Evolutionary conservation across 2,329 filamentous ascomycete species (phyloP), one percentile per base, ranked within the genome.

Genomic region (Ceratocystis albifundus): DNA sequence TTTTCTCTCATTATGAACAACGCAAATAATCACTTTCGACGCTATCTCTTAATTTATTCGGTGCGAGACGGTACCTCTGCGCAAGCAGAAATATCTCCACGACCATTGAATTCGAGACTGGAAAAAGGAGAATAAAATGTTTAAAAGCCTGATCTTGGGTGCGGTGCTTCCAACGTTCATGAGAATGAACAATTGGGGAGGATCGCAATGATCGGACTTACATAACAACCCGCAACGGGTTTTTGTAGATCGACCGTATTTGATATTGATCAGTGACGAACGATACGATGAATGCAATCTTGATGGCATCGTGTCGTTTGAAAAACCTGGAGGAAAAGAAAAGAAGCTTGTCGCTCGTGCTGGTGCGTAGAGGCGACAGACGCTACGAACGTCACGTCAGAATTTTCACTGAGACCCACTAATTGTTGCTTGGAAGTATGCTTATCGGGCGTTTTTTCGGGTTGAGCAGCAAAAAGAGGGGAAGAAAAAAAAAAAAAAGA

Each of bases 171-270:
- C 75, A 78, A 75, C 73, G 74, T 72, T 71, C 72, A 36, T 36
- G 2, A 55, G n/a, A 59, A 22, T 68, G 71, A 73, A 75, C 72
- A 72, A 65, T 74, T 82, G 80, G 76, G 78, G 75, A 79, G 80
- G 80, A 82, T 77, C 80, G 80, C 80, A 82, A 82, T 82, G 80
- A 82, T 82, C 81, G 80, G 81, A 71, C 80, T 79, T 77, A 82
- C 80, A 82, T 80, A 20, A 7, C 25, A 55, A 22, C 4, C 50
- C n/a, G 12, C 8, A 55, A 55, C 20, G n/a, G 7, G 2, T 48
- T 48, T 48, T 12, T 36, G 32, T 36, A 10, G 3, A 36, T 2
- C 1, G 32, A 36, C 8, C 12, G 32, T 10, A 1, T 36, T 36
- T 8, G 3, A 8, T 36, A 36, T 10, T 36, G 3, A 36, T 36